These are phyloP conservation scores for Gossypium sturtianum DNA, from an alignment of 345 rosid genomes.

Conservation along the genomic window DNA sequence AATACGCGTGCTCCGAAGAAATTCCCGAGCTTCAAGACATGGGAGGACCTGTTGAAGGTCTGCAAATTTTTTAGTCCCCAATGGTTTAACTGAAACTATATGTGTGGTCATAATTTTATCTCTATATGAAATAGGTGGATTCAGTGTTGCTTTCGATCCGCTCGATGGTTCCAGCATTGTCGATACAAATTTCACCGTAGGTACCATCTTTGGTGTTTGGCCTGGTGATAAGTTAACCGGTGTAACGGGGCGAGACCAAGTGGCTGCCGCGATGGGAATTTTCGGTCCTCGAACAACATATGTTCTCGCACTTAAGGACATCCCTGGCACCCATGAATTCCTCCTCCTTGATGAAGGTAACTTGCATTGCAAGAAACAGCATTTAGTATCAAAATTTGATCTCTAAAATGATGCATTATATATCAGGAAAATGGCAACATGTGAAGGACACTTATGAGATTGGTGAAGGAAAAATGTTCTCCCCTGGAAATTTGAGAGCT, in stretches of 20 bases:
- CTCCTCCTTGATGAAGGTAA: slow-evolving; percentile 98
- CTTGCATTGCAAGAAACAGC: slow-evolving; percentile 6
- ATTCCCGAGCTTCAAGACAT: slow-evolving; percentile 94
- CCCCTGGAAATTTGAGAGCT: slow-evolving; percentile 97
- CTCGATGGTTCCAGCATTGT: slow-evolving; percentile 84
- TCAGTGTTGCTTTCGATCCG: slow-evolving; percentile 91
- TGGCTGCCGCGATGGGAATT: slow-evolving; percentile 93
- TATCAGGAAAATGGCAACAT: slow-evolving; percentile 88
- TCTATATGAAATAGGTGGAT: slow-evolving; percentile 49
- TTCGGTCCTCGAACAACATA: slow-evolving; percentile 94
- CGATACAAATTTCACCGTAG: slow-evolving; percentile 83
- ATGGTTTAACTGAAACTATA: background rate
- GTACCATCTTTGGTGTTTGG: slow-evolving; percentile 98
- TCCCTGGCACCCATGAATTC: slow-evolving; percentile 94
- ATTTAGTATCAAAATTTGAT: background rate
- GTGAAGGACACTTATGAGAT: slow-evolving; percentile 89
- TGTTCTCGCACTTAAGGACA: slow-evolving; percentile 75
- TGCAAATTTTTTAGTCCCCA: background rate
- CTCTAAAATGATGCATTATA: slow-evolving; percentile 1
- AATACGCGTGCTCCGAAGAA: slow-evolving; percentile 96
- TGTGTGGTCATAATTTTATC: slow-evolving; percentile 5
- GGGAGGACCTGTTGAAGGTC: slow-evolving; percentile 97
- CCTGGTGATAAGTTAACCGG: slow-evolving; percentile 92
- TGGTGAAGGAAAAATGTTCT: slow-evolving; percentile 84
- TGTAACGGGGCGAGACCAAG: slow-evolving; percentile 80